Conservation (phyloP, 345 rosid species). For the Populus deltoides region DNA sequence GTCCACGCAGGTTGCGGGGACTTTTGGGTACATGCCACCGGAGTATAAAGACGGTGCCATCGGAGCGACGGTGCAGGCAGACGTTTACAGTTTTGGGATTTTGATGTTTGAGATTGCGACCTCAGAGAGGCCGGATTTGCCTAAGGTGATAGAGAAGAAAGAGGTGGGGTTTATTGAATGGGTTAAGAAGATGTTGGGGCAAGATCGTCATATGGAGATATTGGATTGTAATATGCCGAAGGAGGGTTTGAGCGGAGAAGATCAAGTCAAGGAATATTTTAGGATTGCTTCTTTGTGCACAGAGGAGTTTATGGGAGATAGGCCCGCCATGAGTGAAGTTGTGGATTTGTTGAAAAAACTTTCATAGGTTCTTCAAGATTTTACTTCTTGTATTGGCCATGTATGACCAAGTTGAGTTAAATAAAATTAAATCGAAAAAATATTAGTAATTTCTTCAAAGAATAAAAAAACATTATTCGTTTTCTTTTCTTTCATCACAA, state of each 20-base stretch:
- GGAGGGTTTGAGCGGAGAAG: slow-evolving; percentile 24
- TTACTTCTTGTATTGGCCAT: too few species aligned
- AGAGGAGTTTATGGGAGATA: slow-evolving; percentile 34
- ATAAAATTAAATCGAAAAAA: too few species aligned
- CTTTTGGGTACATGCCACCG: slow-evolving; percentile 98
- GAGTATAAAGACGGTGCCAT: slow-evolving; percentile 77
- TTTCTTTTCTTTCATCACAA: too few species aligned
- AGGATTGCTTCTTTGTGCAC: slow-evolving; percentile 59
- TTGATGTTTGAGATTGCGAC: slow-evolving; percentile 76
- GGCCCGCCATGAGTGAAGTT: slow-evolving; percentile 62
- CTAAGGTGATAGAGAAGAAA: slow-evolving; percentile 25
- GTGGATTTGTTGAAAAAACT: slow-evolving; percentile 26
- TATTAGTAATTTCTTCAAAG: too few species aligned
- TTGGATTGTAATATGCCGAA: slow-evolving; percentile 28
- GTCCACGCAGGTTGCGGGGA: slow-evolving; percentile 90
- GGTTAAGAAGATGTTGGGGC: slow-evolving; percentile 42
- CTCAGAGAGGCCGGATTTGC: slow-evolving; percentile 61
- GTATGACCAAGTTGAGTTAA: too few species aligned
- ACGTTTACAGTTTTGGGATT: slow-evolving; percentile 79
- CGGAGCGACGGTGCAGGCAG: slow-evolving; percentile 57
- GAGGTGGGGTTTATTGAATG: slow-evolving; percentile 59
- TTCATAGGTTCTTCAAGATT: too few species aligned
- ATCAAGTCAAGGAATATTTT: slow-evolving; percentile 48
- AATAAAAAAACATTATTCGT: too few species aligned
- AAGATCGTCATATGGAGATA: slow-evolving; percentile 49